Percentiles rank a stretch among this genome's conserved stretches.
Conservation (phyloP, 164 flowering plant genomes). For the Cinnamomum micranthum region DNA sequence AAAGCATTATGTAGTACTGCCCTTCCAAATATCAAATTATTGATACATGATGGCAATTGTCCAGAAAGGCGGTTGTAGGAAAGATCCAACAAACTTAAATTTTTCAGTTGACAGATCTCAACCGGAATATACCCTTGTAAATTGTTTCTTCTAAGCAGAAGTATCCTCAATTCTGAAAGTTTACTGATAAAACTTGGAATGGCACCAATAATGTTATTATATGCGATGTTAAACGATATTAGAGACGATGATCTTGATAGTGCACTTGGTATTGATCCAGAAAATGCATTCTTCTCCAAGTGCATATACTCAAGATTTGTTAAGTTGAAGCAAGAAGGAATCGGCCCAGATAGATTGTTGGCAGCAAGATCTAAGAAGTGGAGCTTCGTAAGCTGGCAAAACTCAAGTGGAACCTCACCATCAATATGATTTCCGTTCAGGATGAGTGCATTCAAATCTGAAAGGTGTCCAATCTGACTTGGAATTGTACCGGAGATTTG, state of each 20-base stretch:
- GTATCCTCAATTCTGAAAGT: not conserved
- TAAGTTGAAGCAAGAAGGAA: constrained; percentile 9
- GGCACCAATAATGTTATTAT: constrained; percentile 13
- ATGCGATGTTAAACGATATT: not conserved
- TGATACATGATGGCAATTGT: not conserved
- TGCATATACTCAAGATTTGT: not conserved
- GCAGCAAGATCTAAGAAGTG: not conserved
- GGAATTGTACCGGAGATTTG: constrained; percentile 4
- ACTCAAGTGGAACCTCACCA: not conserved
- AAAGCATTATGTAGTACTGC: too few species aligned
- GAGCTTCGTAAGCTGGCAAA: not conserved
- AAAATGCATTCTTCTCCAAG: not conserved
- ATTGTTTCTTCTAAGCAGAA: not conserved
- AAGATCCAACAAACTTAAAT: not conserved
- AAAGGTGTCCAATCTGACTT: constrained; percentile 5
- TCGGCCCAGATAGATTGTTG: not conserved
- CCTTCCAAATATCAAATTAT: not conserved
- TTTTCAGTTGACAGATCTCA: not conserved
- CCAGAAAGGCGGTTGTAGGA: not conserved
- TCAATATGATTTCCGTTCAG: not conserved
- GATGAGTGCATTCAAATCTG: not conserved
- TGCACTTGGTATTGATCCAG: not conserved
- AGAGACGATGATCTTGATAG: not conserved
- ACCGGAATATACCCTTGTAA: constrained; percentile 12
- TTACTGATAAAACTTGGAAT: constrained; percentile 9